phyloP scores from a whole-genome alignment of 441 rosid genomes.

The Croton setiger region DNA sequence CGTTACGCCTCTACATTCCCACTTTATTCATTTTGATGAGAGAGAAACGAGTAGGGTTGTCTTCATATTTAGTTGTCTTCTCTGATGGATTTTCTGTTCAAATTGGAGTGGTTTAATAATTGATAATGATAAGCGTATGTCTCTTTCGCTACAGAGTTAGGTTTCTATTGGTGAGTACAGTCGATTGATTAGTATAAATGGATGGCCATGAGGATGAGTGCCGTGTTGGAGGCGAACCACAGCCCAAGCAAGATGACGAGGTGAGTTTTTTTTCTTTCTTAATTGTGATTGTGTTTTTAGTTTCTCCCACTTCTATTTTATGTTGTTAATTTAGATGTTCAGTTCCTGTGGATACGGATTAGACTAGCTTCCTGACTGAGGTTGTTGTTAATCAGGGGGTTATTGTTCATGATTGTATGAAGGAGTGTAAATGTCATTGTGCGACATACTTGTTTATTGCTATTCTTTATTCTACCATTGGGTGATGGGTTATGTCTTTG shows the following conservation, averaged over 20 bases:
- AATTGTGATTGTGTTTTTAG: neutral
- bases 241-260: slow-evolving; percentile 73
- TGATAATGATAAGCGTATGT: neutral
- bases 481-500: neutral
- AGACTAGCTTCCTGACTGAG: neutral
- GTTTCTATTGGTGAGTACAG: slow-evolving; percentile 2
- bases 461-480: neutral
- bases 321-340: neutral
- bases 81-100: neutral
- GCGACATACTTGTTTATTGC: neutral
- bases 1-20: neutral
- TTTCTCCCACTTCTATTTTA: neutral
- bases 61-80: neutral
- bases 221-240: slow-evolving; percentile 42
- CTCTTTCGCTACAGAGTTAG: neutral
- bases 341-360: neutral
- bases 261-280: slow-evolving; percentile 33
- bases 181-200: slow-evolving; percentile 32
- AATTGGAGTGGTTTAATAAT: neutral
- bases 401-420: neutral
- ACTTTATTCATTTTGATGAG: neutral
- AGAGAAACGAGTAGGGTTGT: neutral
- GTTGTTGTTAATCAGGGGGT: neutral
- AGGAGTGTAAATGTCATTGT: neutral
- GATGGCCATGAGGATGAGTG: slow-evolving; percentile 69